These are phyloP conservation scores for Carallia brachiata DNA, from an alignment of 345 rosid species.

Conservation along the genomic window DNA sequence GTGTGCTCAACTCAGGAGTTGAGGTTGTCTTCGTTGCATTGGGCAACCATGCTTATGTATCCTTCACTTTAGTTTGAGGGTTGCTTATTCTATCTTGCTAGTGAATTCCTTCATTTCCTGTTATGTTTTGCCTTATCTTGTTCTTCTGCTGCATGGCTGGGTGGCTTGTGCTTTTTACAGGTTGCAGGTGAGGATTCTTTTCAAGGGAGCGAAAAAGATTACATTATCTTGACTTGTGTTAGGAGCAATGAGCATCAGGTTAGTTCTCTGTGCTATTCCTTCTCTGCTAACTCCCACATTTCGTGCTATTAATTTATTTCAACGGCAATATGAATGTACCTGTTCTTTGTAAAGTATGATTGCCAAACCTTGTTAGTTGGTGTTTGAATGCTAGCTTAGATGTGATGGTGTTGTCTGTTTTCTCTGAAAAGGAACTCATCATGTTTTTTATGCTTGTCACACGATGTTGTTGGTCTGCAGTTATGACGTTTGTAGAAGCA, in stretches of 20 bases:
- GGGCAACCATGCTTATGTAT: constrained; percentile 80
- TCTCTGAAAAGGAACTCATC: too few species aligned
- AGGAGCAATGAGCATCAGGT: constrained; percentile 99
- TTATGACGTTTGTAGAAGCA: too few species aligned
- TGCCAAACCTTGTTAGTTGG: too few species aligned
- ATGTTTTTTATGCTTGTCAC: too few species aligned
- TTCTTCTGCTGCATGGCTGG: neutral
- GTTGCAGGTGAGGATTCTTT: constrained; percentile 99
- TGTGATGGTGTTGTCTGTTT: too few species aligned
- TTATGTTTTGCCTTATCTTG: constrained; percentile 6
- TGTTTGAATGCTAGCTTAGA: too few species aligned
- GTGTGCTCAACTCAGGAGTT: constrained; percentile 66
- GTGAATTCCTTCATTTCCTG: neutral
- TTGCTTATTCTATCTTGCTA: neutral
- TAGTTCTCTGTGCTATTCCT: constrained; percentile 16
- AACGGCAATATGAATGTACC: too few species aligned
- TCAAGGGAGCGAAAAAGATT: constrained; percentile 99
- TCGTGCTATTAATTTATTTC: too few species aligned
- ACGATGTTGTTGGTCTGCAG: too few species aligned
- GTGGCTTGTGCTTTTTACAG: constrained; percentile 30
- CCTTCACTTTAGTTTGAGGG: constrained; percentile 28
- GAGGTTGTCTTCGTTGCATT: constrained; percentile 62
- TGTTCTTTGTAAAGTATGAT: too few species aligned
- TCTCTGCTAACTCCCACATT: neutral
- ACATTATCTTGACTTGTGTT: constrained; percentile 95